These are phyloP conservation scores for Alternaria sp. DNA, from an alignment of 2,329 filamentous ascomycete genomes.

Conservation along the genomic window DNA sequence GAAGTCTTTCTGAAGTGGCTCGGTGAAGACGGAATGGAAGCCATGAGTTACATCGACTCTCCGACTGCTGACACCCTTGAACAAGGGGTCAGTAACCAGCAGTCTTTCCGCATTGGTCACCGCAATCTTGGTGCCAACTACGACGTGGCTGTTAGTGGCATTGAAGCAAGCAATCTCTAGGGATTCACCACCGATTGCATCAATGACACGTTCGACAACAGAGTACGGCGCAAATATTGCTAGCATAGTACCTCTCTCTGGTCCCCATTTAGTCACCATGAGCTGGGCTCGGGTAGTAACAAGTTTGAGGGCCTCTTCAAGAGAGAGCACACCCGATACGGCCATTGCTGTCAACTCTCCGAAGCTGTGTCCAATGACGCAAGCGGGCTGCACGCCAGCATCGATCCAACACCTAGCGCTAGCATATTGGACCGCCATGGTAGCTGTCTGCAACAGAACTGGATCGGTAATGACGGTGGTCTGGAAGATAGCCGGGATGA, in stretches of 20 bases:
- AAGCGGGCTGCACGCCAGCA: constrained; percentile 13
- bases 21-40: constrained; percentile 40
- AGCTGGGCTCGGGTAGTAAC: constrained; percentile 45
- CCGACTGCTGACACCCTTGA: constrained; percentile 21
- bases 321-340: constrained; percentile 41
- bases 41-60: constrained; percentile 33
- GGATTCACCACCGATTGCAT: not conserved
- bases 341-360: constrained; percentile 50
- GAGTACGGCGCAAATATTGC: constrained; percentile 11
- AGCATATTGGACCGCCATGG: constrained; percentile 32
- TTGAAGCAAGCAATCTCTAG: constrained; percentile 54
- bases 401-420: constrained; percentile 26
- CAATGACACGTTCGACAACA: constrained; percentile 6
- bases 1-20: constrained; percentile 32
- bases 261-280: constrained; percentile 25
- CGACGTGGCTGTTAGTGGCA: constrained; percentile 48
- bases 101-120: constrained; percentile 22
- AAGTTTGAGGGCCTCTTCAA: constrained; percentile 39
- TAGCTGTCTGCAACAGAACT: constrained; percentile 20
- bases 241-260: constrained; percentile 32
- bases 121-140: constrained; percentile 39
- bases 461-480: not conserved
- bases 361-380: constrained; percentile 35
- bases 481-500: constrained; percentile 21
- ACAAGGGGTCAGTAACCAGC: constrained; percentile 12